Evolutionary conservation across 768 basidiomycete genomes (phyloP), one percentile per base, ranked within the genome.

Genomic region (Hortiboletus campestris): DNA sequence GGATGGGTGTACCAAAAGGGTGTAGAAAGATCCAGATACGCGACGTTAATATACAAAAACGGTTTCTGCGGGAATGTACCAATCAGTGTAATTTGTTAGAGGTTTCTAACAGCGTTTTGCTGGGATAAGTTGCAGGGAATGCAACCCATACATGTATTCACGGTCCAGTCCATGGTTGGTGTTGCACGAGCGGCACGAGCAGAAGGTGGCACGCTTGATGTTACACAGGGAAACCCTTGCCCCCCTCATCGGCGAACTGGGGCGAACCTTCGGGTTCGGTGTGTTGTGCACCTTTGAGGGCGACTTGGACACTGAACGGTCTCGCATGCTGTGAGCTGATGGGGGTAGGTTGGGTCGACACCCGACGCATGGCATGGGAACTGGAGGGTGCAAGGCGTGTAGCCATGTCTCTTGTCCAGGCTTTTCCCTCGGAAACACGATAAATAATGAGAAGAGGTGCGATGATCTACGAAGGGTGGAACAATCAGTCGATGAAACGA

Each of bases 391-490:
- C 19, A 19, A 51, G 32, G 12, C 57, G 57, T 14, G 69, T 50
- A 5, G 62, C 34, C 29, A 60, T 51, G 8, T 68, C 60, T 25
- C 45, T 57, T 20, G 62, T 61, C 79, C 77, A 79, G 3, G 77
- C 79, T 25, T 74, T 71, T 14, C 80, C 80, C 55, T 76, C 68
- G 2, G 78, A 74, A 12, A 80, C 67, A n/a, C 79, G 75, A 41
- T 76, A 76, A 36, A 78, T 78, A 51, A 81, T 80, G 22, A 80
- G 69, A 56, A 78, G 76, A 0, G 75, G 74, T 12, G 79, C 78
- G 31, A 79, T 73, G 66, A 77, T 72, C 79, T 80, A 57, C 2
- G 16, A n/a, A 46, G n/a, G 32, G 40, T 14, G 6, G 12, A 38
- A 5, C 16, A 7, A 36, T 55, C 29, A 56, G 47, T 25, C 16